These are phyloP conservation scores for Fonsecaea monophora DNA, from an alignment of 2,329 filamentous ascomycete species.

Conservation along the genomic window DNA sequence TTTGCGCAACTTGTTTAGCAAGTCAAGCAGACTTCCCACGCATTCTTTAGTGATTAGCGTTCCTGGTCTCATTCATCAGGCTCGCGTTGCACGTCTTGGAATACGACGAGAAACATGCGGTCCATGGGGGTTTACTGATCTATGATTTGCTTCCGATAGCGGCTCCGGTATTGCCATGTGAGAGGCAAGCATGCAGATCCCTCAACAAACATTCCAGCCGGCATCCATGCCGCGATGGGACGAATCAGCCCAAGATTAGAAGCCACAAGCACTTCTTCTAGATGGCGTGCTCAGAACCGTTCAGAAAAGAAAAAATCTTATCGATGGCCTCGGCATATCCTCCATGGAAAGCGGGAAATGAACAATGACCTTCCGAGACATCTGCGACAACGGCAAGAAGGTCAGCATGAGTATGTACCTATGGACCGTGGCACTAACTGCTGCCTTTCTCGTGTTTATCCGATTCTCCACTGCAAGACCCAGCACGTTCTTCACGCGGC, in stretches of 20 bases:
- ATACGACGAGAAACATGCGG: neutral
- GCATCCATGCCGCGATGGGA: neutral
- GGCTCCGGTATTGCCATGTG: neutral
- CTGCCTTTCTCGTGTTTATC: neutral
- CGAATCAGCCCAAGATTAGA: neutral
- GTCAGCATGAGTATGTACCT: neutral
- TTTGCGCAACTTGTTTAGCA: neutral
- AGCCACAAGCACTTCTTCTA: neutral
- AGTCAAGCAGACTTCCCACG: neutral
- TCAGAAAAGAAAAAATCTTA: neutral
- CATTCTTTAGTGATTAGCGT: neutral
- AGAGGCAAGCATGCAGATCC: neutral
- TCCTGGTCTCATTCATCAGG: too few species aligned
- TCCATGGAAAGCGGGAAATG: neutral
- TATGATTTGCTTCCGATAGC: slow-evolving; percentile 1
- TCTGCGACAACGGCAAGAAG: neutral
- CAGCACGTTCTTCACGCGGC: neutral
- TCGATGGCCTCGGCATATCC: slow-evolving; percentile 2
- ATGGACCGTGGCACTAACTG: neutral
- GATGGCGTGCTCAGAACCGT: neutral
- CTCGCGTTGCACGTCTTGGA: neutral
- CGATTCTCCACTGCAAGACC: neutral
- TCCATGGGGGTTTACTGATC: neutral
- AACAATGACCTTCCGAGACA: neutral
- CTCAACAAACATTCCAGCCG: neutral